phyloP scores from a whole-genome alignment of 441 rosid species.

The Jatropha multifida region DNA sequence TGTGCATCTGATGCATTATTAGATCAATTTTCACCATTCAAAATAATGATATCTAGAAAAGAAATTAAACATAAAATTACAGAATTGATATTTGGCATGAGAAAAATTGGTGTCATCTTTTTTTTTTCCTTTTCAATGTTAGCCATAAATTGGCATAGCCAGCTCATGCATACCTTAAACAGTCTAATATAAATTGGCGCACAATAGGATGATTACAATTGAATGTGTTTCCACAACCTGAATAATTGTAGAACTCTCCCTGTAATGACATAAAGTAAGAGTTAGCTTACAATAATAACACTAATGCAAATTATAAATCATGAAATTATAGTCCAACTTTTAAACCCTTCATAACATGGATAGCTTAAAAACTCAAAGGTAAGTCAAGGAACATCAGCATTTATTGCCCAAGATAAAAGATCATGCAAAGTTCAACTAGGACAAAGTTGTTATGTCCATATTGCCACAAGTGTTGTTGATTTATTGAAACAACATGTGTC shows the following conservation, averaged over 20 bases:
- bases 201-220: slow-evolving; percentile 98
- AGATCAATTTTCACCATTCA: too few relatives aligned
- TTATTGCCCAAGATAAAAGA: background rate
- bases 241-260: slow-evolving; percentile 98
- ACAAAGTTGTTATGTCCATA: background rate
- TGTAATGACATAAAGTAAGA: slow-evolving; percentile 36
- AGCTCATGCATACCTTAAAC: slow-evolving; percentile 61
- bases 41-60: too few relatives aligned
- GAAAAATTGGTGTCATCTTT: too few relatives aligned
- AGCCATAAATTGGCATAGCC: slow-evolving; percentile 5
- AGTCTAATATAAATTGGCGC: slow-evolving; percentile 85
- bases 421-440: background rate
- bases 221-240: slow-evolving; percentile 98
- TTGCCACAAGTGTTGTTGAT: background rate
- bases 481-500: background rate
- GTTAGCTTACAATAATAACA: slow-evolving; percentile 11
- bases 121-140: background rate
- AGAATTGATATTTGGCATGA: too few relatives aligned
- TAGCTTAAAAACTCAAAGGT: slow-evolving; percentile 4
- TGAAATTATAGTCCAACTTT: background rate
- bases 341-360: background rate
- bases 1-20: too few relatives aligned
- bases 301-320: background rate
- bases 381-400: background rate
- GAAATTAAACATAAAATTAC: too few relatives aligned